Conservation (phyloP, 2,329 filamentous ascomycete species). For the Teratosphaeria zuluensis region DNA sequence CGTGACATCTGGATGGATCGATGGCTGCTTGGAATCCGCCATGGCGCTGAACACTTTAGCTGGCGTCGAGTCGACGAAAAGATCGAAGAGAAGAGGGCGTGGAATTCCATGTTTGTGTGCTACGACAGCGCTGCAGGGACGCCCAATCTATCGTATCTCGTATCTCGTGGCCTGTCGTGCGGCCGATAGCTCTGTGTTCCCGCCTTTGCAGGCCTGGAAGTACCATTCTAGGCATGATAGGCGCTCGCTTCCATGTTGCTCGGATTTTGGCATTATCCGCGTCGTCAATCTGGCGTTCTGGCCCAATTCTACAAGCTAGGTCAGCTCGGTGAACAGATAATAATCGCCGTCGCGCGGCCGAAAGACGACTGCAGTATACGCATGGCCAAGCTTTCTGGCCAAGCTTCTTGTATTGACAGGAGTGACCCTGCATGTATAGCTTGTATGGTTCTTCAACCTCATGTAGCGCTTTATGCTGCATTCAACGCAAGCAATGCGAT, state of each 20-base stretch:
- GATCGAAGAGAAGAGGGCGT: neutral
- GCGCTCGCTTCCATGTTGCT: neutral
- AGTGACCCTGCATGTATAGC: neutral
- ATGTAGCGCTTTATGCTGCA: neutral
- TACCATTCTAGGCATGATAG: neutral
- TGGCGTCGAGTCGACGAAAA: neutral
- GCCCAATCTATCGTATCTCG: neutral
- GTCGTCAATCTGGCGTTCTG: no score
- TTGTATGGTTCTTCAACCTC: neutral
- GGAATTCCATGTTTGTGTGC: neutral
- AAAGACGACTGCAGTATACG: neutral
- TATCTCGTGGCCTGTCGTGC: neutral
- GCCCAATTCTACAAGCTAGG: neutral
- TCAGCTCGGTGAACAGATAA: neutral
- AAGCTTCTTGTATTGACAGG: neutral
- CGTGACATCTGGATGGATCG: neutral
- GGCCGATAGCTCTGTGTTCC: neutral
- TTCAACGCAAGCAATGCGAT: neutral
- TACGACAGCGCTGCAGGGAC: neutral
- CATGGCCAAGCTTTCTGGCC: neutral
- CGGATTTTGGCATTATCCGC: neutral
- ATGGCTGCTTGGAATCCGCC: neutral
- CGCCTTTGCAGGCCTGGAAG: neutral
- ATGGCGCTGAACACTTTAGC: neutral
- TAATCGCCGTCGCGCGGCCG: neutral